Percentiles rank a stretch among this genome's conserved stretches.
Evolutionary conservation across 352 stramenopile species (phyloP).

Genomic region (Pythium plurisporium): DNA sequence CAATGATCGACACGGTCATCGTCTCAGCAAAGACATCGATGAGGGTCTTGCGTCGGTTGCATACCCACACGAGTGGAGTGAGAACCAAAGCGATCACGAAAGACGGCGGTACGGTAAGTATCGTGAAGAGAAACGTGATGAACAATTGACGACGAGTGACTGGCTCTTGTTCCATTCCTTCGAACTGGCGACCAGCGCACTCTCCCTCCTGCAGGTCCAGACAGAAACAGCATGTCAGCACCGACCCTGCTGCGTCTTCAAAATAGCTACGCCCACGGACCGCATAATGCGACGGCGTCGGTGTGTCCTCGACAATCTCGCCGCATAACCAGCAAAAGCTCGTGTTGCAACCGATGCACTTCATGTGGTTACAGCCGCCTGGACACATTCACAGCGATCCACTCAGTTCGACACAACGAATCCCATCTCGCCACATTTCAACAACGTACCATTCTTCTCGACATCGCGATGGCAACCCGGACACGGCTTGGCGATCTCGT

Average conservation of each 20-base stretch:
- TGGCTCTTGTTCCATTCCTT: neutral
- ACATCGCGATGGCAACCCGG: neutral
- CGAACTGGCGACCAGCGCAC: neutral
- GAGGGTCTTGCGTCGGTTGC: neutral
- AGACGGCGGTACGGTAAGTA: neutral
- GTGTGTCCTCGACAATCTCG: too few relatives aligned
- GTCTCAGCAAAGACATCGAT: neutral
- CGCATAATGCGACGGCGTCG: too few relatives aligned
- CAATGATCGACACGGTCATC: neutral
- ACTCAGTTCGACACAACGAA: conserved; percentile 67
- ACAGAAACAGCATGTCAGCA: too few relatives aligned
- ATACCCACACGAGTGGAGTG: neutral
- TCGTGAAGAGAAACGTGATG: neutral
- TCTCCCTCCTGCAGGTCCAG: too few relatives aligned
- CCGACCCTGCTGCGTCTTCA: too few relatives aligned
- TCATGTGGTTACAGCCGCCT: conserved; percentile 91
- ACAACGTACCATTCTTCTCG: conserved; percentile 8
- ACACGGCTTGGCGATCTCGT: conserved; percentile 5
- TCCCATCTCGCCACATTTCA: neutral
- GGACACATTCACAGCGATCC: neutral
- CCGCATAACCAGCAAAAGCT: conserved; percentile 92
- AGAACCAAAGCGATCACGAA: neutral
- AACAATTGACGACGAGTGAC: neutral
- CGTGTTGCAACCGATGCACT: conserved; percentile 71
- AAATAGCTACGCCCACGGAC: too few relatives aligned